These are phyloP conservation scores for Zostera marina DNA, from an alignment of 116 monocot genomes.

Conservation along the genomic window DNA sequence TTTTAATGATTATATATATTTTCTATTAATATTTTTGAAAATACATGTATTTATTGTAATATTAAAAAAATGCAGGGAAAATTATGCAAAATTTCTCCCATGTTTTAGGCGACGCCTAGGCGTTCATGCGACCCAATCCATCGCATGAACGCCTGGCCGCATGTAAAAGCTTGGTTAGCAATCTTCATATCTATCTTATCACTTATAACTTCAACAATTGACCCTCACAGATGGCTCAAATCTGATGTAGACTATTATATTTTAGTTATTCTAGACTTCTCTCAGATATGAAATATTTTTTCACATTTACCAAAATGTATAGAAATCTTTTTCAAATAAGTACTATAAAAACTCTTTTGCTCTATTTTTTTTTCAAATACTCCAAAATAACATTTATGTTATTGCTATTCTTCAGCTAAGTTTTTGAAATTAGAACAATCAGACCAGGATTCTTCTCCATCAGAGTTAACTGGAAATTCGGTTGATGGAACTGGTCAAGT, in stretches of 20 bases:
- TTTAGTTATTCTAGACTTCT: not conserved
- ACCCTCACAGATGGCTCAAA: no score
- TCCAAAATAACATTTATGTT: not conserved
- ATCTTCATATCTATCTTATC: not conserved
- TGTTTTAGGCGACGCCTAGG: no score
- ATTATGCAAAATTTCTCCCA: no score
- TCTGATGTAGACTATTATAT: no score
- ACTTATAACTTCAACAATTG: no score
- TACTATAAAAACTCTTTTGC: not conserved
- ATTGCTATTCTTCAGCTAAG: conserved; percentile 41
- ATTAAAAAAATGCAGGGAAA: no score
- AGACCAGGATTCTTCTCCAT: conserved; percentile 53
- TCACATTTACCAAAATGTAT: not conserved
- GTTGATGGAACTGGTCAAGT: conserved; percentile 96
- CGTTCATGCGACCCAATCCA: no score
- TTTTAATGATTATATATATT: no score
- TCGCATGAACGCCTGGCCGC: no score
- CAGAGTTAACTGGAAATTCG: conserved; percentile 55
- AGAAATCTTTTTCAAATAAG: not conserved
- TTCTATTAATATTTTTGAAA: no score
- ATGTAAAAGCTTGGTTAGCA: no score
- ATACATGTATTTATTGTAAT: no score
- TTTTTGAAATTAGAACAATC: conserved; percentile 83
- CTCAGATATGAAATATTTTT: not conserved
- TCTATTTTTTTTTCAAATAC: not conserved